These are phyloP conservation scores for Pontederia paniculata DNA, from an alignment of 176 grass and related monocot genomes.

Conservation along the genomic window DNA sequence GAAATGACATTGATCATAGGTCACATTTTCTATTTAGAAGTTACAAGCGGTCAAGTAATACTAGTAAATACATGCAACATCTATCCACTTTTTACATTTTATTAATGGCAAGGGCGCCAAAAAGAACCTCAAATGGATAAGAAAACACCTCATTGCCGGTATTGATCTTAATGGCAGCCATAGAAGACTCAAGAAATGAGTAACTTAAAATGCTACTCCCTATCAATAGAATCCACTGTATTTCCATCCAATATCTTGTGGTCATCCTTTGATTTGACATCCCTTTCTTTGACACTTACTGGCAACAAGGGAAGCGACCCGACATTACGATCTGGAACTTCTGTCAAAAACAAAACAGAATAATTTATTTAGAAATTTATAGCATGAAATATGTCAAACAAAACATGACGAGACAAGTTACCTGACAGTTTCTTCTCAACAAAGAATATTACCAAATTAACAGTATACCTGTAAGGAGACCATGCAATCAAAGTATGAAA, in stretches of 20 bases:
- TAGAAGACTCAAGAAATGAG: background rate
- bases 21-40: too few relatives aligned
- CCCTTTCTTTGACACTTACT: constrained; percentile 56
- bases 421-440: constrained; percentile 73
- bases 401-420: constrained; percentile 11
- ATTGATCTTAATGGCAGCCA: too few relatives aligned
- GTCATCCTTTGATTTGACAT: constrained; percentile 40
- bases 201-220: constrained; percentile 27
- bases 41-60: too few relatives aligned
- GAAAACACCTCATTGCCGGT: too few relatives aligned
- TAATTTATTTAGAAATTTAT: background rate
- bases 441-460: constrained; percentile 83
- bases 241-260: constrained; percentile 61
- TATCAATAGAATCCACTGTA: constrained; percentile 39
- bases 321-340: constrained; percentile 69
- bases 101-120: too few relatives aligned
- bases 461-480: constrained; percentile 59
- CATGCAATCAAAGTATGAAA: constrained; percentile 9
- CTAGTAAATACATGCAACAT: too few relatives aligned
- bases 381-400: background rate
- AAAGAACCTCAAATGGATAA: too few relatives aligned
- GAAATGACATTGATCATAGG: too few relatives aligned
- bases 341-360: constrained; percentile 21
- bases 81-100: too few relatives aligned
- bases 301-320: constrained; percentile 50